Evolutionary conservation across 192 early-diverging fungal genomes (phyloP), one percentile per base, ranked within the genome.

Genomic region (Phycomyces blakesleeanus): DNA sequence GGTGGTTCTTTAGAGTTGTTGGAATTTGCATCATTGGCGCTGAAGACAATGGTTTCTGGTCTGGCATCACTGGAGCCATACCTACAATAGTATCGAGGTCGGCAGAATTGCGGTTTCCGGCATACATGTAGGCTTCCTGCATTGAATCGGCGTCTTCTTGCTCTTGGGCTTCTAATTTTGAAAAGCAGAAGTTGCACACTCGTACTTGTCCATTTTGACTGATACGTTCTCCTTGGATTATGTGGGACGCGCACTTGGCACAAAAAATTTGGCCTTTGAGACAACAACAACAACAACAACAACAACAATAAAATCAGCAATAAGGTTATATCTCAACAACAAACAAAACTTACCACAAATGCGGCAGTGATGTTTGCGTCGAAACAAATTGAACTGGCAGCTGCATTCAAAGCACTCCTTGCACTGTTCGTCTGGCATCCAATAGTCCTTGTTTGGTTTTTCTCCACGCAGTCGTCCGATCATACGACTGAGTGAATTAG

Each of bases 391-490:
- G 62, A 93, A 93, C 4, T 78, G 76, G 6, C 69, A 69, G 64
- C 85, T 84, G 71, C 91, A 93, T 4, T 87, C 83, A 70, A 83
- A 91, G 66, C 91, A 93, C 66, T 89, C 87, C 62, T 86, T 87
- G 58, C 82, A 86, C 59, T 82, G 84, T 59, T 93, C 91, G 61
- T 93, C 91, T 0, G 83, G 78, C 89, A 92, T 93, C 91, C 91
- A 92, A 59, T 86, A 90, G 11, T 89, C 85, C 49, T 62, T 77
- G 63, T 75, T 83, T 18, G 77, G 66, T 11, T 73, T 71, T 41
- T 83, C 80, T 11, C 84, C 84, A 18, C 84, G 66, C 11, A 85
- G 51, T 42, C 82, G 64, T 14, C 74, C 64, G 3, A 85, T 71
- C 34, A 82, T 74, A 47, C 78, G 78, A 29, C 70, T 77, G n/a